Evolutionary conservation across 1,139 yeast genomes (phyloP), one percentile per base, ranked within the genome.

Genomic region (Blastobotrys petasosporus): DNA sequence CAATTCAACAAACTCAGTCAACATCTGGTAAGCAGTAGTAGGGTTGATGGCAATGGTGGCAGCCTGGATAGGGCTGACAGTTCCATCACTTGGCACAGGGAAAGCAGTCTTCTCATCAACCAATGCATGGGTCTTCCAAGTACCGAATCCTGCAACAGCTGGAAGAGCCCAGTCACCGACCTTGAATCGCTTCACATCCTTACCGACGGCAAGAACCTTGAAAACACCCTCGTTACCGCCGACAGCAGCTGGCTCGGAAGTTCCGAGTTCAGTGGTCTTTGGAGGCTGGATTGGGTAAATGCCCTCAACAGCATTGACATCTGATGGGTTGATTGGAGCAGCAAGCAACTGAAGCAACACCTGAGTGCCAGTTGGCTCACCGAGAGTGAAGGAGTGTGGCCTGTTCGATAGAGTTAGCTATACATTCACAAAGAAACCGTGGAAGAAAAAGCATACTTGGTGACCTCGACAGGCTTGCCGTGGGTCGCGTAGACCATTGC

Each of bases 191-290:
- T 61, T 55, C 15, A 68, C 69, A 11, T 61, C 55, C 29, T 61
- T 51, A n/a, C 96, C 96, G 16, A 78, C 78, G 52, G 84, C 79
- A 20, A 86, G 64, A 12, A 92, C 81, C 63, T 90, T 88, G 62
- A 87, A 92, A 25, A 88, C 75, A 11, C 97, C 98, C 68, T 92
- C 99, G 62, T 92, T 90, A 47, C 97, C 97, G 29, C 87, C 88
- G 46, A 86, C 80, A 1, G 92, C 92, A 34, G 77, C 69, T 1
- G 92, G 87, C 36, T 72, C 75, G 3, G 66, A 60, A 2, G 86
- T 76, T 4, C 82, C 80, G 37, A 77, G 69, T 15, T 70, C 73
- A 2, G 64, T 60, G 7, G 81, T 74, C 55, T 82, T 74, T 37
- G 70, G 73, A 0, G 96, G 95, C 54, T 73, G 77, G n/a, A 88